Conservation (phyloP, 257 asterid genomes). For the Echites panduratus region DNA sequence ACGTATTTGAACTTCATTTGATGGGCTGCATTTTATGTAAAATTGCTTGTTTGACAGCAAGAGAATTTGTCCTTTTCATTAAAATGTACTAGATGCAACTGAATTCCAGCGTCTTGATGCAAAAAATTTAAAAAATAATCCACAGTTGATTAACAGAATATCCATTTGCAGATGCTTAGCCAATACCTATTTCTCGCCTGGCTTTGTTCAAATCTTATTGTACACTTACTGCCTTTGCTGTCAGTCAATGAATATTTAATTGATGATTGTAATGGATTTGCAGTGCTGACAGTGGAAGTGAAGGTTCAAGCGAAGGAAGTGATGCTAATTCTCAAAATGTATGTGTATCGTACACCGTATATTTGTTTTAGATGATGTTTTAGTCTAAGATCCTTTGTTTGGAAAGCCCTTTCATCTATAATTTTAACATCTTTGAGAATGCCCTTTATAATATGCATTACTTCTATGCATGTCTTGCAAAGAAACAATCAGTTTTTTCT, state of each 20-base stretch:
- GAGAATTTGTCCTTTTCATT: not conserved
- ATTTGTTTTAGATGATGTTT: not conserved
- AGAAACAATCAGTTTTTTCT: not conserved
- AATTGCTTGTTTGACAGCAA: not conserved
- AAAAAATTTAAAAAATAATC: not conserved
- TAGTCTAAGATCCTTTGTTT: not conserved
- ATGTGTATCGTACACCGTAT: constrained; percentile 27
- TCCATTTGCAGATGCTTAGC: not conserved
- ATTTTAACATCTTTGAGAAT: not conserved
- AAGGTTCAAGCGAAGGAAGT: constrained; percentile 88
- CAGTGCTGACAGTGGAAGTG: constrained; percentile 90
- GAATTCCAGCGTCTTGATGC: not conserved
- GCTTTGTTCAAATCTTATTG: not conserved
- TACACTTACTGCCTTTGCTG: not conserved
- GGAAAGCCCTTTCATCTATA: not conserved
- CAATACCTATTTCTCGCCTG: not conserved
- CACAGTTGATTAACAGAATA: not conserved
- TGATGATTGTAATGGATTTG: constrained; percentile 22
- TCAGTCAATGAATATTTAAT: constrained; percentile 4
- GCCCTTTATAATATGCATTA: constrained; percentile 2
- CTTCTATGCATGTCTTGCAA: not conserved
- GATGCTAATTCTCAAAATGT: constrained; percentile 80
- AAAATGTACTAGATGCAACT: not conserved
- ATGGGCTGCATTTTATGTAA: not conserved
- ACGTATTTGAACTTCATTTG: not conserved